phyloP scores from a whole-genome alignment of 805 yeast genomes.

The Cyberlindnera japonica region DNA sequence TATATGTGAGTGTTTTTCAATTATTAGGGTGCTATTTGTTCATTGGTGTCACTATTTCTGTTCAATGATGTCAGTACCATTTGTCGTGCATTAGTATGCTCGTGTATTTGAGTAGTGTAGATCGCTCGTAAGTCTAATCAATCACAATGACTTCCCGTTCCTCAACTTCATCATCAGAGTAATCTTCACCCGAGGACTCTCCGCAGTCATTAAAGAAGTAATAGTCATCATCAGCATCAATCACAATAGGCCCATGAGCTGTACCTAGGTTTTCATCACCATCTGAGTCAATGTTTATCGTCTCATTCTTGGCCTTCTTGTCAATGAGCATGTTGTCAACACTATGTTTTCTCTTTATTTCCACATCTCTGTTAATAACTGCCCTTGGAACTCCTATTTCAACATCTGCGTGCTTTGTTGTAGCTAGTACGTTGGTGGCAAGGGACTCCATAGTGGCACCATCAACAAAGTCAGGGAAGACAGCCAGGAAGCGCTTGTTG shows the following conservation, averaged over 20 bases:
- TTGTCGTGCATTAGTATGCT: too few species aligned
- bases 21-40: too few species aligned
- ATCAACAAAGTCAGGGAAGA: slow-evolving; percentile 47
- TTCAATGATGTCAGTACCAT: too few species aligned
- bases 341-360: slow-evolving; percentile 6
- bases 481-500: slow-evolving; percentile 43
- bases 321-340: neutral
- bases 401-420: too few species aligned
- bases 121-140: too few species aligned
- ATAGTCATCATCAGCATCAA: slow-evolving; percentile 7
- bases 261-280: neutral
- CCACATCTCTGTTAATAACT: too few species aligned
- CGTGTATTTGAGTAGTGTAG: too few species aligned
- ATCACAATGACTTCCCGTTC: neutral
- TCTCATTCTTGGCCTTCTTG: slow-evolving; percentile 5
- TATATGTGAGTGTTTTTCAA: too few species aligned
- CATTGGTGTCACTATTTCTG: too few species aligned
- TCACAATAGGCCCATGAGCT: slow-evolving; percentile 2
- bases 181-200: too few species aligned
- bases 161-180: neutral
- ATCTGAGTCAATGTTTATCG: slow-evolving; percentile 5
- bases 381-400: too few species aligned
- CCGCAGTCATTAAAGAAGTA: neutral
- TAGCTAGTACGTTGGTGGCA: too few species aligned
- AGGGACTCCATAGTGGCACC: slow-evolving; percentile 6